phyloP scores from a whole-genome alignment of 495 filamentous ascomycete species.

The Parathielavia appendiculata region DNA sequence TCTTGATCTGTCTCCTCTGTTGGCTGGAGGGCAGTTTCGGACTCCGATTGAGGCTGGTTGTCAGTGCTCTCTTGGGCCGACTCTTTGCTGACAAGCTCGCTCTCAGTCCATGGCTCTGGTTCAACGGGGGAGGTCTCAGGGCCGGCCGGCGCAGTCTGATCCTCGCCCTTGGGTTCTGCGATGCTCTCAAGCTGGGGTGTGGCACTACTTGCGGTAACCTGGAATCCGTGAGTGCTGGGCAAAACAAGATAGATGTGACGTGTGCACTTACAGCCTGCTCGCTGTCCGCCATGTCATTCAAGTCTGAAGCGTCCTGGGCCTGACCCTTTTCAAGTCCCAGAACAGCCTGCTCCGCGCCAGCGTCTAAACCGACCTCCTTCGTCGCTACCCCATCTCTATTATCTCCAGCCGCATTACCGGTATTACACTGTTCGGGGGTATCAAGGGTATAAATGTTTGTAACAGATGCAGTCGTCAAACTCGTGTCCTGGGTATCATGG shows the following conservation, averaged over 20 bases:
- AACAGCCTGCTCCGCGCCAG: conserved; percentile 5
- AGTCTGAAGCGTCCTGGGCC: neutral
- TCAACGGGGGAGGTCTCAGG: neutral
- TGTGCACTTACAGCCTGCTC: conserved; percentile 7
- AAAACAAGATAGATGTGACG: neutral
- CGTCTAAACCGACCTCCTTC: conserved; percentile 7
- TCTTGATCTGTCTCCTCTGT: neutral
- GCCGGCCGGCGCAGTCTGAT: neutral
- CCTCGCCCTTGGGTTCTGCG: neutral
- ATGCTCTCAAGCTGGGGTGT: neutral
- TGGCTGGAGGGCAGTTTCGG: neutral
- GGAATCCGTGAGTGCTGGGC: neutral
- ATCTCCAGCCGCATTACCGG: conserved; percentile 16
- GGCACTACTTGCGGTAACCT: neutral
- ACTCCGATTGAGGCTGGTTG: neutral
- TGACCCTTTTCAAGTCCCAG: neutral
- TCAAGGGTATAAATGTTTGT: conserved; percentile 15
- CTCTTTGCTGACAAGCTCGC: neutral
- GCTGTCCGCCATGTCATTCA: neutral
- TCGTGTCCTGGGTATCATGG: conserved; percentile 18
- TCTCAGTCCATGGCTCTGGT: neutral
- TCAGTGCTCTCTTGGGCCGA: neutral
- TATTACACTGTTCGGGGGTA: conserved; percentile 17
- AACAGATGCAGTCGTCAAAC: conserved; percentile 16
- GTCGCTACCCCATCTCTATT: conserved; percentile 7